Base-by-base conservation (phyloP, 495 filamentous ascomycete genomes). In the Aspergillus panamensis region DNA sequence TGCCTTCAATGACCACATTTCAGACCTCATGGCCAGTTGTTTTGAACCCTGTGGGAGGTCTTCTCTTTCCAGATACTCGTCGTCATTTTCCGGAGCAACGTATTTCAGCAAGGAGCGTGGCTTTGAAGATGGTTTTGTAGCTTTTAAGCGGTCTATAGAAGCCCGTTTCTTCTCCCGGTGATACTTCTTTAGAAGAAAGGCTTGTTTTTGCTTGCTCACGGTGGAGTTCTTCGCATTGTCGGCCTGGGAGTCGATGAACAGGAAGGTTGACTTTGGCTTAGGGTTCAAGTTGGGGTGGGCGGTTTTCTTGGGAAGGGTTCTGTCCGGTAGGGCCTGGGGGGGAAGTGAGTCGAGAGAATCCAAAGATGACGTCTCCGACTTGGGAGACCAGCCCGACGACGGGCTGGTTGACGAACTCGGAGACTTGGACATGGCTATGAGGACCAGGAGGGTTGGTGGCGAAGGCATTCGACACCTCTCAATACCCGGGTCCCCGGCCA, bases 181-280 rank as follows among this genome's bases (percentile, higher is more conserved):
- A 20, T 40, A 57, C 3, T 49, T 57, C 13, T 44, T 50, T 35
- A 31, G 20, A 2, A 51, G 45, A 33, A 57, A 57, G 3, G 47
- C 35, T 33, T 50, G 55, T 21, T 57, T 57, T 20, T 57, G 45
- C 35, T 44, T 57, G 3, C 35, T 14, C 0, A 51, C 33, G 7
- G 33, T 48, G 6, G 33, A 20, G 19, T 51, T 57, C 19, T 33
- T 44, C 20, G 48, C 6, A 13, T 40, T 51, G 40, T 57, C 55
- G 14, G 35, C 47, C 21, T 57, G 55, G 4, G 45, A 50, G 47
- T 57, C 55, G 6, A 57, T 31, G 30, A 57, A 57, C 0, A 57
- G 55, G 25, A 57, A 57, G 7, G 43, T 6, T n/a, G 45, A 10
- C 37, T 25, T 40, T 13, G 39, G 20, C 35, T 39, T 39, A 39